Percentiles rank a stretch among this genome's conserved stretches.
Evolutionary conservation across 805 yeast species (phyloP).

Genomic region (Zygosaccharomyces bisporus): DNA sequence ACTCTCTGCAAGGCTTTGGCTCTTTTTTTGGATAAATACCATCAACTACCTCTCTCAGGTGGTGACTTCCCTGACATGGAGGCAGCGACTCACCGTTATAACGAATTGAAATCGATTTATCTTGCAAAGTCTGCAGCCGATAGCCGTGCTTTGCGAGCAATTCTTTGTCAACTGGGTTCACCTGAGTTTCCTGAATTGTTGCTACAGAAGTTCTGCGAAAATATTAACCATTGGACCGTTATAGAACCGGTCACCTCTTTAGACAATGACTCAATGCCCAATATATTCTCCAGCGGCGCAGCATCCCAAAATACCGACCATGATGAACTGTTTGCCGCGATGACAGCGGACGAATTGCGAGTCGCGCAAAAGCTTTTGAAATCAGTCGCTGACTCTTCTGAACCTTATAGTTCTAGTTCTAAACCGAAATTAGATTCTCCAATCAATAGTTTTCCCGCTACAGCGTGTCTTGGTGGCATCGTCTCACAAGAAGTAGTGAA

Average conservation of each 20-base stretch:
- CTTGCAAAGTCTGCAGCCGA: slow-evolving; percentile 22
- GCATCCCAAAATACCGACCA: background rate
- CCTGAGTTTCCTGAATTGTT: background rate
- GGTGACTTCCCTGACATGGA: slow-evolving; percentile 50
- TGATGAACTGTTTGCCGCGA: background rate
- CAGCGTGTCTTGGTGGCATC: slow-evolving; percentile 62
- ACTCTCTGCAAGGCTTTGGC: slow-evolving; percentile 11
- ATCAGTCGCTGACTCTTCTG: background rate
- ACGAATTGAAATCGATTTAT: slow-evolving; percentile 56
- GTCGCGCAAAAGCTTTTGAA: background rate
- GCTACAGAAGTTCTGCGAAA: background rate
- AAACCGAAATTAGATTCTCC: background rate
- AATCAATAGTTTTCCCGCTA: slow-evolving; percentile 4
- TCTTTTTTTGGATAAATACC: slow-evolving; percentile 3
- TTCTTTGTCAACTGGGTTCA: background rate
- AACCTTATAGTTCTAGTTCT: background rate
- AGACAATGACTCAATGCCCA: background rate
- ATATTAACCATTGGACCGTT: slow-evolving; percentile 39
- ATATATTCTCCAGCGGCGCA: background rate
- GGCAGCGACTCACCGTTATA: slow-evolving; percentile 61
- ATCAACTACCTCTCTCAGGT: slow-evolving; percentile 8
- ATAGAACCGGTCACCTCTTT: slow-evolving; percentile 32
- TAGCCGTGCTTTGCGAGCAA: background rate
- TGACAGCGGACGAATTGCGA: background rate
- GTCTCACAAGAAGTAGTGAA: slow-evolving; percentile 83